Base-by-base conservation (phyloP, 1,139 yeast genomes). In the Geotrichum klebahnii region DNA sequence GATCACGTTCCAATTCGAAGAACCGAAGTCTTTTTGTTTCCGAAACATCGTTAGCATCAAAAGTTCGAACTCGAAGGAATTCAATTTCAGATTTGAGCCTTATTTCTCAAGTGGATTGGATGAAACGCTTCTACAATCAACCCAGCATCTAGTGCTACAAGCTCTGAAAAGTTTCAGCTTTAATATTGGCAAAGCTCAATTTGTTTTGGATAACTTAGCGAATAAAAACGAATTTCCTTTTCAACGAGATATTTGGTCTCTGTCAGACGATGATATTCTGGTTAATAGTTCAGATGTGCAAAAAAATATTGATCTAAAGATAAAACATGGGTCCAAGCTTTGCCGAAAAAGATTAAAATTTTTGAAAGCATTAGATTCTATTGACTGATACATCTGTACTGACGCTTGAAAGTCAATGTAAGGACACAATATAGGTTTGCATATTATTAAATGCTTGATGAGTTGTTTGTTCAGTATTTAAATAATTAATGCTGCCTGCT, bases 271-370 rank as follows among this genome's bases (percentile, higher is more conserved):
- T 17, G 31, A 47, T 1, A 35, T 34, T 14, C 19, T 47, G 28
- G 5, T 41, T 26, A 20, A 20, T 6, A 31, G 42, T 14, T n/a
- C 17, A 3, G 38, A 41, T 6, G 6, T 20, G 2, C 26, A 31
- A 3, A 17, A 23, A 5, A 26, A 41, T 8, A 12, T 14, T 12
- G 24, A 6, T 16, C 37, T 47, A 4, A 14, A 20, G 26, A 17
- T 19, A 9, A 47, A 41, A 28, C 46, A 47, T 35, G 46, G 35
- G 2, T 14, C 10, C 12, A 26, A 22, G 26, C 37, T 12, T n/a
- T 47, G 50, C 42, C 29, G 46, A 4, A 28, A 41, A 26, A 12
- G 50, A 22, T 17, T 47, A n/a, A 47, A 26, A 22, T 36, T 35
- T 35, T 31, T 47, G 28, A 31, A 47, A 29, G 26, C 14, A 14